A percentile compares a stretch with the other conserved stretches of the same genome.
Evolutionary conservation across 495 filamentous ascomycete species (phyloP).

Genomic region (Penicillium cosmopolitanum): DNA sequence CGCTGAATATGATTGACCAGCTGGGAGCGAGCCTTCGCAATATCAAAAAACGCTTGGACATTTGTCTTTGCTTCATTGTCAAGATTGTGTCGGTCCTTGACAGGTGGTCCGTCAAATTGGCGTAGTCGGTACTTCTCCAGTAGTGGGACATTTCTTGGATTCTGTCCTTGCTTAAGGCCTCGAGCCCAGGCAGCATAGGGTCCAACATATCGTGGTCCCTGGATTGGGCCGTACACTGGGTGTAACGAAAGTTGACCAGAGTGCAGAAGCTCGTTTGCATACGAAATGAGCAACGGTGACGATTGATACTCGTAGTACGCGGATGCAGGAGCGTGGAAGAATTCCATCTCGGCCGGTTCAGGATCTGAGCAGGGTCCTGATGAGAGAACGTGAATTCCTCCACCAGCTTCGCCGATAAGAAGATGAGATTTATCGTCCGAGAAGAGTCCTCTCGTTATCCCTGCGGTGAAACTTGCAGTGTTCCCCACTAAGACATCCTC

Average conservation of each 20-base stretch:
- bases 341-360: constrained; percentile 1
- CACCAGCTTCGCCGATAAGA: constrained; percentile 75
- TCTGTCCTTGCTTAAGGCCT: too few relatives aligned
- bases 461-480: constrained; percentile 50
- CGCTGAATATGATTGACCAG: constrained; percentile 6
- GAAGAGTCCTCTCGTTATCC: constrained; percentile 66
- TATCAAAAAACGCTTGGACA: constrained; percentile 15
- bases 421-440: constrained; percentile 72
- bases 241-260: constrained; percentile 45
- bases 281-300: constrained; percentile 28
- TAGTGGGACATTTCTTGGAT: constrained; percentile 14
- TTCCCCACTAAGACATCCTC: constrained; percentile 68
- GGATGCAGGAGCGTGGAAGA: constrained; percentile 21
- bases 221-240: constrained; percentile 45
- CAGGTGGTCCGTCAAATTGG: constrained; percentile 35
- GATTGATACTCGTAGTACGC: constrained; percentile 14
- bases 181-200: constrained; percentile 52
- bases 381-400: constrained; percentile 70
- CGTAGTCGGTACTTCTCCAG: constrained; percentile 23
- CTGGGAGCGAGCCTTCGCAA: constrained; percentile 30
- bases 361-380: constrained; percentile 35
- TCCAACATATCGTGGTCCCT: constrained; percentile 49
- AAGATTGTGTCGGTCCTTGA: constrained; percentile 26
- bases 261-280: constrained; percentile 33
- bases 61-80: constrained; percentile 15